A percentile compares a stretch with the other conserved stretches of the same genome.
phyloP scores from a whole-genome alignment of 768 basidiomycete species.

The Hygrocybe coccinea region DNA sequence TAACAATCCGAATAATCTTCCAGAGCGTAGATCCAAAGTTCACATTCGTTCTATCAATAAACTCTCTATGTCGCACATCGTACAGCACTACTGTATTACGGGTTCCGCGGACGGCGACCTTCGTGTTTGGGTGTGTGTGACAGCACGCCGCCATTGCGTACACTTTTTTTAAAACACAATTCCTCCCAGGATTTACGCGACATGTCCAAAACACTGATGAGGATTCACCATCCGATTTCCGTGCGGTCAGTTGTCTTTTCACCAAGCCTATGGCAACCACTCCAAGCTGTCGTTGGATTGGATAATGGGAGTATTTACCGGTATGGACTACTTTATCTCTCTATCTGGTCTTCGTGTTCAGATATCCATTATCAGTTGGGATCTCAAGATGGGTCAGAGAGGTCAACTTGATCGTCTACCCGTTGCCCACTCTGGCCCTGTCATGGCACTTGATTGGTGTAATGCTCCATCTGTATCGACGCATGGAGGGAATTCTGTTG shows the following conservation, averaged over 20 bases:
- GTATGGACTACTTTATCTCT: constrained; percentile 22
- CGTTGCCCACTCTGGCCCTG: constrained; percentile 67
- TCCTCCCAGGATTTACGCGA: constrained; percentile 80
- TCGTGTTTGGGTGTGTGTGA: constrained; percentile 71
- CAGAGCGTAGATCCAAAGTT: constrained; percentile 63
- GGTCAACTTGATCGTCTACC: constrained; percentile 68
- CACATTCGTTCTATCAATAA: constrained; percentile 71
- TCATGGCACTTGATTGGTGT: constrained; percentile 74
- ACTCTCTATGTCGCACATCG: constrained; percentile 60
- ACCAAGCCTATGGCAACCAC: constrained; percentile 55
- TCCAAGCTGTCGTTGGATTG: constrained; percentile 64
- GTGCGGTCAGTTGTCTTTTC: constrained; percentile 71
- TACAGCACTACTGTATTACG: constrained; percentile 70
- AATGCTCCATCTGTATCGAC: constrained; percentile 19
- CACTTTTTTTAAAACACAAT: neutral
- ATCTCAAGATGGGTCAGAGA: constrained; percentile 70
- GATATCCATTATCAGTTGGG: constrained; percentile 49
- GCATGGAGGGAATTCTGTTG: neutral
- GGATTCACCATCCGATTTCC: constrained; percentile 63
- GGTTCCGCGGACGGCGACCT: constrained; percentile 78
- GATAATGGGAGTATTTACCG: constrained; percentile 69
- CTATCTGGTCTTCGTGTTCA: neutral
- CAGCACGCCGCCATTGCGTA: too few species aligned
- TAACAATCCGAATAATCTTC: neutral
- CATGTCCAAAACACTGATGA: constrained; percentile 61